phyloP scores from a whole-genome alignment of 176 grass and related monocot species.

The Neostapfia colusana region DNA sequence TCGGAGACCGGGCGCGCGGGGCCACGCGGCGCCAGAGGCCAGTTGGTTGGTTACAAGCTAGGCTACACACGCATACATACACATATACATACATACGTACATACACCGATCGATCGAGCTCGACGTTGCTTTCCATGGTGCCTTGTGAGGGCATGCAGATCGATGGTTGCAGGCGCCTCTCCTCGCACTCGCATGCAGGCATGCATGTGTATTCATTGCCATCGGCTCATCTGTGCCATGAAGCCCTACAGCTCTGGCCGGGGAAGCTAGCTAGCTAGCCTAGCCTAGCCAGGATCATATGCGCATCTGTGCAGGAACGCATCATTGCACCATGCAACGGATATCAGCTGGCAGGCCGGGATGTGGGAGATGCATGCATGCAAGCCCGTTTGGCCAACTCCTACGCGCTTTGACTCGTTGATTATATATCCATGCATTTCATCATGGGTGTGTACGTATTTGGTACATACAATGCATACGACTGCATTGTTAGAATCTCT shows the following conservation, averaged over 20 bases:
- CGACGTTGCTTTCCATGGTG: conserved; percentile 45
- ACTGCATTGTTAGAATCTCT: background rate
- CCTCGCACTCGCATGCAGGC: background rate
- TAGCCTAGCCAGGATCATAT: background rate
- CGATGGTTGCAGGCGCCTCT: background rate
- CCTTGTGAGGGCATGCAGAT: conserved; percentile 51
- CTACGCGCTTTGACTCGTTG: conserved; percentile 10
- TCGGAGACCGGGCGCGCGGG: conserved; percentile 35
- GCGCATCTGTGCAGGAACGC: conserved; percentile 30
- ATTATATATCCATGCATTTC: background rate
- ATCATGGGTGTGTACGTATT: background rate
- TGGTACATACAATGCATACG: background rate
- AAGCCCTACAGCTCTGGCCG: background rate
- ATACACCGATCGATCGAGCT: background rate
- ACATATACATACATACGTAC: background rate
- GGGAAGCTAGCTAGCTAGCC: background rate
- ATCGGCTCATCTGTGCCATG: background rate
- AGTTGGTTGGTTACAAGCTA: conserved; percentile 46
- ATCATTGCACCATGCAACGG: conserved; percentile 40
- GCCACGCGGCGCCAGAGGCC: conserved; percentile 42
- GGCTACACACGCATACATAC: background rate
- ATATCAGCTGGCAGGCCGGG: background rate
- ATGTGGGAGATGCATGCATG: conserved; percentile 9
- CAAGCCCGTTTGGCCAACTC: background rate
- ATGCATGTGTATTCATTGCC: background rate